Evolutionary conservation across 139 green algal species (phyloP), one percentile per base, ranked within the genome.

Genomic region (Deuterostichococcus epilithicus): DNA sequence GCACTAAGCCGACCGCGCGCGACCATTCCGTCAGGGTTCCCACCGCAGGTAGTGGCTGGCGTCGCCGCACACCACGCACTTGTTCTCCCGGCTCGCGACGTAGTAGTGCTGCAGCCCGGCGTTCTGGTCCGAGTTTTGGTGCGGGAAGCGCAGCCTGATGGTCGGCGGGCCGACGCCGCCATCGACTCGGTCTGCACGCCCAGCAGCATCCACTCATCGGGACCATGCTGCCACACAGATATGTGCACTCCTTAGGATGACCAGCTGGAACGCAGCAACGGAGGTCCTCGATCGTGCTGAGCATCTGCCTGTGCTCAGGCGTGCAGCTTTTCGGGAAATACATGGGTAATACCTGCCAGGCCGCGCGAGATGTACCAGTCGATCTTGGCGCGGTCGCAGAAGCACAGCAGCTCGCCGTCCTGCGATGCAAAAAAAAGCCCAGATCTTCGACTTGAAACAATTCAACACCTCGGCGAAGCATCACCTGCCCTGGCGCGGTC

Each of bases 111-210:
- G 82, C n/a, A 44, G 71, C 63, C 84, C 82, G 23, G 59, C 66
- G 30, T 85, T 58, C 75, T 95, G 90, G 78, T 96, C 92, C 0
- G 67, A 80, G 25, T 82, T 87, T 52, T 89, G 86, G 83, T 96
- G 92, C 81, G 92, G 74, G 76, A 96, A 96, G 15, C 83, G 84
- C 39, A 96, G 87, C 47, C 81, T 82, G 36, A 91, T 88, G 47
- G 88, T 90, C 18, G 83, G 82, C 15, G 86, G 89, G 13, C 91
- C 83, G 1, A 87, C 79, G 23, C 34, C 28, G 52, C 20, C 52
- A 23, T 63, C 28, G 5, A 63, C 20, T 20, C 20, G 52, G 18
- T 63, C 52, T 63, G 52, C 52, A 63, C 28, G 10, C 52, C 26
- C 18, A 13, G 10, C 52, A 52, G 13, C 42, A 52, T 8, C 42